phyloP scores from a whole-genome alignment of 106 monocot genomes.

The Phalaenopsis aphrodite region DNA sequence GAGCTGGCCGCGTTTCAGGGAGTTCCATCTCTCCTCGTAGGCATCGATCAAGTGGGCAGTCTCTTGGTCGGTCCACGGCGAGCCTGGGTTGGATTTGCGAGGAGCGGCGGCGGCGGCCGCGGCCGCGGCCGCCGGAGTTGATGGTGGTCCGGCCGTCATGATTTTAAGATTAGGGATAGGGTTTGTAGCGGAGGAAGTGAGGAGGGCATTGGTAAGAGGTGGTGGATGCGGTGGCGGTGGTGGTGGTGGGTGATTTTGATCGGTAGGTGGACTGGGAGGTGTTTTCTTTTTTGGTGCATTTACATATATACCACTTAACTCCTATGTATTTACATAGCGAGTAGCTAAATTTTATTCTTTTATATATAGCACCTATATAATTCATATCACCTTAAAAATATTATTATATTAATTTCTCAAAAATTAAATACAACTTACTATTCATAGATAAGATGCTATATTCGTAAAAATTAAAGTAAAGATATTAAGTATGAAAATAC shows the following conservation, averaged over 20 bases:
- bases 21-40: slow-evolving; percentile 57
- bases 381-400: no score
- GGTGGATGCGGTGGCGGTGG: slow-evolving; percentile 17
- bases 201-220: neutral
- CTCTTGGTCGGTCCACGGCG: slow-evolving; percentile 53
- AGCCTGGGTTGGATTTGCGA: slow-evolving; percentile 28
- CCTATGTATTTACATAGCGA: no score
- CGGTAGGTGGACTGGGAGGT: neutral
- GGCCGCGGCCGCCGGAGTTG: neutral
- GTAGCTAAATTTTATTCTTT: no score
- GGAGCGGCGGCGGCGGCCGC: neutral
- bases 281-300: no score
- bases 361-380: no score
- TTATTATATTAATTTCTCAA: no score
- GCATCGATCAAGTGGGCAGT: slow-evolving; percentile 52
- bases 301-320: no score
- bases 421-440: no score
- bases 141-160: slow-evolving; percentile 27
- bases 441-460: no score
- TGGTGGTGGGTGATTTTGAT: slow-evolving; percentile 10
- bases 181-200: slow-evolving; percentile 4
- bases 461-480: no score
- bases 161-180: neutral
- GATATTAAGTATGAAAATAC: no score
- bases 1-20: slow-evolving; percentile 55